These are phyloP conservation scores for Prunus fruticosa DNA, from an alignment of 306 rosid species.

Conservation along the genomic window DNA sequence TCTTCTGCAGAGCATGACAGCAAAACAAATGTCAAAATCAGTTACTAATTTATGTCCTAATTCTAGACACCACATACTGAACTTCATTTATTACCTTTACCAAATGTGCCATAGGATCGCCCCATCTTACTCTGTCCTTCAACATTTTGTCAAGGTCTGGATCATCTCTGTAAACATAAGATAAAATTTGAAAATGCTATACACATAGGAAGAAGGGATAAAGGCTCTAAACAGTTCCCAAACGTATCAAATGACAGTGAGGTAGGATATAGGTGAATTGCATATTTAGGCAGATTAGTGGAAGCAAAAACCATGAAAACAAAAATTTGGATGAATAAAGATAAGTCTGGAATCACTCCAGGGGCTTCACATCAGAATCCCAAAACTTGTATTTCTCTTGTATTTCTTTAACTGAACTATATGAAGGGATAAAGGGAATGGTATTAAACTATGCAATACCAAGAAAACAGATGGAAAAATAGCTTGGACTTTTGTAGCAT, in stretches of 20 bases:
- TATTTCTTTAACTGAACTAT: too few species aligned
- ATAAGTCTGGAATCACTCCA: too few species aligned
- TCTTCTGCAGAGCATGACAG: constrained; percentile 51
- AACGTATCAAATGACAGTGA: background rate
- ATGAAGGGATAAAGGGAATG: background rate
- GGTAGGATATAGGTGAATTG: too few species aligned
- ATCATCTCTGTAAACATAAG: constrained; percentile 63
- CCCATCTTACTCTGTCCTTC: constrained; percentile 83
- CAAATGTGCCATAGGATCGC: constrained; percentile 93
- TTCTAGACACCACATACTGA: background rate
- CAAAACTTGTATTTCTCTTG: too few species aligned
- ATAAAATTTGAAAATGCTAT: constrained; percentile 6
- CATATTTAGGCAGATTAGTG: too few species aligned
- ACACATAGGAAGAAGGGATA: background rate
- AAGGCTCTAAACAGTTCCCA: background rate
- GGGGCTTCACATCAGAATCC: too few species aligned
- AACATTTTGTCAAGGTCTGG: constrained; percentile 72
- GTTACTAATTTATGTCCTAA: constrained; percentile 13
- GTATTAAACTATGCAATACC: background rate
- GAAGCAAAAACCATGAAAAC: too few species aligned
- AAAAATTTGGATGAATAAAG: too few species aligned
- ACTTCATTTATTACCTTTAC: constrained; percentile 60
- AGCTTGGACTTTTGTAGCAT: background rate
- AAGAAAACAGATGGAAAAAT: background rate
- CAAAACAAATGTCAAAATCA: constrained; percentile 21